Evolutionary conservation across 2,329 filamentous ascomycete species (phyloP).

Genomic region (Penicillium sumatraense): DNA sequence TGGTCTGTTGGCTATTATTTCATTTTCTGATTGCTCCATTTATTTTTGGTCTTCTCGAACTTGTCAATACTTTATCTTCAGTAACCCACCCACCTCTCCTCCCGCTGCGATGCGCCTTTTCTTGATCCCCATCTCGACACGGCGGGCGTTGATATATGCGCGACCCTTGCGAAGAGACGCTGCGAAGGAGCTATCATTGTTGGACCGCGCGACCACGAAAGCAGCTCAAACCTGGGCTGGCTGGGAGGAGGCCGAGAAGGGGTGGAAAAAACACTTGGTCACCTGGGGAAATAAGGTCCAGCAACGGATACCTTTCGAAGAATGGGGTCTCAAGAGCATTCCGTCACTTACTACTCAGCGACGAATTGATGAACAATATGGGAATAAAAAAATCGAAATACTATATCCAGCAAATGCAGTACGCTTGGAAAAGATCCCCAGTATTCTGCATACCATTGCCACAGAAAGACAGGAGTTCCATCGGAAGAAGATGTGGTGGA

Average conservation of each 20-base stretch:
- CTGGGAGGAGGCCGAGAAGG: constrained; percentile 83
- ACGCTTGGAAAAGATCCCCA: constrained; percentile 64
- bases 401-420: constrained; percentile 77
- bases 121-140: constrained; percentile 89
- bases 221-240: constrained; percentile 78
- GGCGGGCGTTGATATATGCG: constrained; percentile 89
- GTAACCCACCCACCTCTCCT: neutral
- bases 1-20: neutral
- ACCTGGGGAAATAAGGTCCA: constrained; percentile 84
- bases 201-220: constrained; percentile 72
- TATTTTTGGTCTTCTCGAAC: constrained; percentile 7
- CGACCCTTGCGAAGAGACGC: constrained; percentile 69
- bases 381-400: constrained; percentile 67
- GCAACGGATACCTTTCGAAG: constrained; percentile 88
- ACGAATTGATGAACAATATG: constrained; percentile 65
- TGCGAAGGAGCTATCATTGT: constrained; percentile 58
- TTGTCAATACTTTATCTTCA: neutral
- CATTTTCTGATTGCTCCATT: neutral
- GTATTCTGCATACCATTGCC: constrained; percentile 71
- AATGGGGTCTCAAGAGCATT: constrained; percentile 97
- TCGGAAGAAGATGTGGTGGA: constrained; percentile 76
- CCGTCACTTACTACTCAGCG: constrained; percentile 75
- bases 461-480: constrained; percentile 82
- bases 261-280: constrained; percentile 89
- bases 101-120: constrained; percentile 78